These are phyloP conservation scores for Cystoisospora suis DNA, from an alignment of 169 alveolate genomes.

Conservation along the genomic window DNA sequence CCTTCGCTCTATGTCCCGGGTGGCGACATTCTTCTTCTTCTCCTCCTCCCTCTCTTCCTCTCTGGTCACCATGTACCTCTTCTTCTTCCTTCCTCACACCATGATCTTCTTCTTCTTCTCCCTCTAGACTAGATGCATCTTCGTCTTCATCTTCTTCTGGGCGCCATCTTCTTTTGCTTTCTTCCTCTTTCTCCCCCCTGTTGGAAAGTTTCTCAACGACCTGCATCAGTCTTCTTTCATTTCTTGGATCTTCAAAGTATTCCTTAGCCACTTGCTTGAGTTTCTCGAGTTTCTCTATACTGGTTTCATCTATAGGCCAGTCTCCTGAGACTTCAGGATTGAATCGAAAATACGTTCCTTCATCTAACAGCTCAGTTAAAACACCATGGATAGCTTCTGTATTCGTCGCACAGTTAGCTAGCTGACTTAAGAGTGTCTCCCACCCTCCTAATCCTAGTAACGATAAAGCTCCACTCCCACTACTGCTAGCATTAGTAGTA, in stretches of 20 bases:
- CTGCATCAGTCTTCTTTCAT: neutral
- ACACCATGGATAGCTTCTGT: conserved; percentile 76
- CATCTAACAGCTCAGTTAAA: conserved; percentile 68
- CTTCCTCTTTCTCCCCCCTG: neutral
- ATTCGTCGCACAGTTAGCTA: conserved; percentile 75
- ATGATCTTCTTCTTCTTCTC: neutral
- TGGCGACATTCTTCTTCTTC: neutral
- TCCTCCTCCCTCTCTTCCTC: neutral
- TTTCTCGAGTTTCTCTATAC: conserved; percentile 64
- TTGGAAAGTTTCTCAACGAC: neutral
- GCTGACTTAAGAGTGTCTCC: conserved; percentile 75
- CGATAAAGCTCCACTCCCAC: conserved; percentile 31
- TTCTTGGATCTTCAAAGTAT: conserved; percentile 62
- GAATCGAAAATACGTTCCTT: conserved; percentile 73
- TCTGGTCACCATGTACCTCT: neutral
- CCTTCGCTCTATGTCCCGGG: too few relatives aligned
- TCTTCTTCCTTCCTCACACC: neutral
- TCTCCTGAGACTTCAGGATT: conserved; percentile 71
- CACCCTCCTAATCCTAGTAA: conserved; percentile 63
- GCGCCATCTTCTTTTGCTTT: neutral
- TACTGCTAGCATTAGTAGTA: too few relatives aligned
- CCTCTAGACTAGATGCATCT: neutral
- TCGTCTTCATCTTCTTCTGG: neutral
- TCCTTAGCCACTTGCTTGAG: conserved; percentile 70
- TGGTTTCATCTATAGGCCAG: conserved; percentile 74